Evolutionary conservation across 83 land plant genomes (phyloP), one percentile per base, ranked within the genome.

Genomic region (Thuja plicata): DNA sequence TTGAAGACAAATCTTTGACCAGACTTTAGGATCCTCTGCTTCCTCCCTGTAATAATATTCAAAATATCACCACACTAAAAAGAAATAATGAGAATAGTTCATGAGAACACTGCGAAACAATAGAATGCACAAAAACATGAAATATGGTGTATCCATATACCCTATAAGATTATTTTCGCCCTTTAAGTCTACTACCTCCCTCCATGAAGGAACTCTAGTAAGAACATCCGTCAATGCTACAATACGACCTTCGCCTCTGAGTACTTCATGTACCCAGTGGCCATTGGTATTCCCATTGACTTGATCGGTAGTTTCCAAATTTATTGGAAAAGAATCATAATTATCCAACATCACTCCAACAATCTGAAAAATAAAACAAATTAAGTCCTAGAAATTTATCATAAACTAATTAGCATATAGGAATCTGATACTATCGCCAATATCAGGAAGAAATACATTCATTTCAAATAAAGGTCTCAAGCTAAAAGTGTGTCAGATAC

Each of bases 231-330:
- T 34, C 71, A 93, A 89, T 71, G 94, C 91, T 89, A 90, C 80
- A 40, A 89, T 91, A 90, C 91, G 92, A 17, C 96, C 94, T 86
- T 95, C 99, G 74, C 71, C 88, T 89, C 92, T 96, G 40, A 82
- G 89, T 62, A 95, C 95, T 91, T 95, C 99, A 87, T 93, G 92
- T 90, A 97, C 95, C 95, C 96, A 95, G 16, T 90, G 90, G 74
- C 92, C 87, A 43, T 94, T 88, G 52, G 80, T 41, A 38, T 89
- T 88, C 70, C 89, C 90, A 84, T 30, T 43, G 55, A 85, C 93
- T 38, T 88, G 90, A 87, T 90, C 87, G n/a, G 46, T 86, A 81
- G 88, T 87, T 76, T 90, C 96, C n/a, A 78, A 32, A 74, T 80
- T 85, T 35, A 86, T 87, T 89, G 90, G 84, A 80, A 45, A 34